Evolutionary conservation across 2,329 filamentous ascomycete genomes (phyloP), one percentile per base, ranked within the genome.

Genomic region (Alternaria consortialis): DNA sequence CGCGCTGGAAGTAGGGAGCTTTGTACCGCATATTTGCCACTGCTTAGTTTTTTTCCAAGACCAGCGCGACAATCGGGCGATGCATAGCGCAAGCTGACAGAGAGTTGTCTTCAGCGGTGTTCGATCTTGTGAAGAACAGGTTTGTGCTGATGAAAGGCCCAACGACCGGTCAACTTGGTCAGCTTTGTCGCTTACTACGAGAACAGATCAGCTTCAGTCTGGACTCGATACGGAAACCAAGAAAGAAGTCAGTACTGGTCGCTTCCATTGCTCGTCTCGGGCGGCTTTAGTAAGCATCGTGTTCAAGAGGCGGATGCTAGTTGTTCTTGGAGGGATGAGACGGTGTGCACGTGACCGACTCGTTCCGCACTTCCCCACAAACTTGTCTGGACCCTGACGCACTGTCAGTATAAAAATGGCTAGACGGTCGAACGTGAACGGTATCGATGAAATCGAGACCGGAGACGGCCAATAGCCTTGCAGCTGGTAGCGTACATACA

Each of bases 101-200:
- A 23, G 27, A 40, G 40, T n/a, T 29, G 23, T 27, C 23, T 9
- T 29, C 27, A 15, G 25, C 23, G 20, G 9, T 48, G 47, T 36
- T 52, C 23, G 46, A 23, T 46, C 12, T 40, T 12, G 20, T 25
- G 1, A 34, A 51, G 53, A 52, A 47, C 40, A 47, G 40, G 17
- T 40, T 52, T 37, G 31, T 53, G 58, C 58, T 60, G 58, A 60
- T 43, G 57, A 37, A 50, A 50, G 40, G 32, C n/a, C 20, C 48
- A 60, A 40, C 27, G 46, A 57, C 53, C 58, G 58, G 58, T 60
- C 31, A 60, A 46, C 31, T 36, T 17, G 31, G 42, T 37, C 32
- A 55, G 53, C 40, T 37, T 25, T 37, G 7, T 29, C 17, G 53
- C 53, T 47, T 43, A 29, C 53, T 37, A 36, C 23, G 23, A n/a